Conservation (phyloP, 805 yeast species). For the Ogataea pini region DNA sequence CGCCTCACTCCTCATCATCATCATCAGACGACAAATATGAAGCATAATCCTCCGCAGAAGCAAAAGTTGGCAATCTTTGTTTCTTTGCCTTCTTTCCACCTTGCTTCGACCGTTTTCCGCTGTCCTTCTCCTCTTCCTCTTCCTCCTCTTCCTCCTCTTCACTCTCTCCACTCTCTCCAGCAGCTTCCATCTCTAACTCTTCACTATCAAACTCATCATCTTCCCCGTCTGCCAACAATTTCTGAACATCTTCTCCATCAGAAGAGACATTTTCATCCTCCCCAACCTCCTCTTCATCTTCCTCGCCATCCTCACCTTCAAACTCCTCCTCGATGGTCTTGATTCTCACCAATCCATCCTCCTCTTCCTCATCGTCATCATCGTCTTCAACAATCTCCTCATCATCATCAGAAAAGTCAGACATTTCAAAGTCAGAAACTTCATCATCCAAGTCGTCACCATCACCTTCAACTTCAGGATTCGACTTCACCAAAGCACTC, state of each 20-base stretch:
- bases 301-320: conserved; percentile 31
- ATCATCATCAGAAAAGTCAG: conserved; percentile 37
- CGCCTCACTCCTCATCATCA: conserved; percentile 6
- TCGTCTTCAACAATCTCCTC: conserved; percentile 37
- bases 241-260: conserved; percentile 30
- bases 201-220: conserved; percentile 26
- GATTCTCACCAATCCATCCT: conserved; percentile 33
- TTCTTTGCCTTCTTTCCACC: conserved; percentile 45
- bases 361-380: conserved; percentile 34
- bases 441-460: conserved; percentile 39
- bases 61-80: conserved; percentile 78
- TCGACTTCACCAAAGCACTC: conserved; percentile 59
- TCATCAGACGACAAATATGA: conserved; percentile 67
- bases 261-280: conserved; percentile 27
- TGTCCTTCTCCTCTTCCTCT: conserved; percentile 13
- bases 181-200: conserved; percentile 31
- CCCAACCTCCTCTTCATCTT: conserved; percentile 31
- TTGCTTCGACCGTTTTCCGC: conserved; percentile 31
- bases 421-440: conserved; percentile 41
- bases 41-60: conserved; percentile 85
- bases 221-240: conserved; percentile 24
- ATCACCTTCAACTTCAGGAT: conserved; percentile 57
- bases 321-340: conserved; percentile 34
- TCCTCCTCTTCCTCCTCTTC: conserved; percentile 31
- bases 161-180: conserved; percentile 31